Percentiles rank a stretch among this genome's conserved stretches.
Evolutionary conservation across 1,284 basidiomycete genomes (phyloP).

Genomic region (Rhodotorula mucilaginosa): DNA sequence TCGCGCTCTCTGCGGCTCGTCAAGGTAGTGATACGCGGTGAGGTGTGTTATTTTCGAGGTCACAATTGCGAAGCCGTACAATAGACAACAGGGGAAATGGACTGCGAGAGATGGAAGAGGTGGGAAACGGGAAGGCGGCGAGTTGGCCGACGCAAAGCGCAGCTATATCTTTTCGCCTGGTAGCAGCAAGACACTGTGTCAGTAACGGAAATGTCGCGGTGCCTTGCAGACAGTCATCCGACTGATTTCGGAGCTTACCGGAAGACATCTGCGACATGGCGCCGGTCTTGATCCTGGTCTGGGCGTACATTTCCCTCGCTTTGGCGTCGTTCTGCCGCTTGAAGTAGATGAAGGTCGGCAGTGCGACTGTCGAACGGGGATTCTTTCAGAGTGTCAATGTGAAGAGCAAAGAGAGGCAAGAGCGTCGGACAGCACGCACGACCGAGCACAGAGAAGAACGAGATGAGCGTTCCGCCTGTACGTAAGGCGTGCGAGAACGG

Average conservation of each 20-base stretch:
- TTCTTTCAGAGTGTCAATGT: neutral
- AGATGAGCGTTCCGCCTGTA: slow-evolving; percentile 25
- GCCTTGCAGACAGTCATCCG: neutral
- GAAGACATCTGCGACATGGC: slow-evolving; percentile 14
- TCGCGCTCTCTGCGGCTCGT: neutral
- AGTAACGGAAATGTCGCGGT: neutral
- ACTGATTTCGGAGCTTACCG: neutral
- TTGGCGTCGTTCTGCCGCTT: slow-evolving; percentile 28
- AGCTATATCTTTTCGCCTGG: slow-evolving; percentile 15
- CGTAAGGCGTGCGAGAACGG: too few relatives aligned
- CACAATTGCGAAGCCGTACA: neutral
- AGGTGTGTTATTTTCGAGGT: neutral
- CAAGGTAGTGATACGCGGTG: neutral
- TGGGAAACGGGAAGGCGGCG: neutral
- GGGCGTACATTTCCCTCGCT: slow-evolving; percentile 14
- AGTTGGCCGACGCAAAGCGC: too few relatives aligned
- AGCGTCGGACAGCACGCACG: slow-evolving; percentile 1
- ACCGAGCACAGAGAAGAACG: slow-evolving; percentile 24
- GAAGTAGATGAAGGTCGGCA: slow-evolving; percentile 29
- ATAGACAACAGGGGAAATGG: neutral
- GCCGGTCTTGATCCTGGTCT: slow-evolving; percentile 13
- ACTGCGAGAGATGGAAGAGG: neutral
- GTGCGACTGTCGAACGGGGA: slow-evolving; percentile 4
- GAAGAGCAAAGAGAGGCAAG: neutral
- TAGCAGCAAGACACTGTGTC: neutral